These are phyloP conservation scores for Inonotus obliquus DNA, from an alignment of 1,284 basidiomycete species.

Conservation along the genomic window DNA sequence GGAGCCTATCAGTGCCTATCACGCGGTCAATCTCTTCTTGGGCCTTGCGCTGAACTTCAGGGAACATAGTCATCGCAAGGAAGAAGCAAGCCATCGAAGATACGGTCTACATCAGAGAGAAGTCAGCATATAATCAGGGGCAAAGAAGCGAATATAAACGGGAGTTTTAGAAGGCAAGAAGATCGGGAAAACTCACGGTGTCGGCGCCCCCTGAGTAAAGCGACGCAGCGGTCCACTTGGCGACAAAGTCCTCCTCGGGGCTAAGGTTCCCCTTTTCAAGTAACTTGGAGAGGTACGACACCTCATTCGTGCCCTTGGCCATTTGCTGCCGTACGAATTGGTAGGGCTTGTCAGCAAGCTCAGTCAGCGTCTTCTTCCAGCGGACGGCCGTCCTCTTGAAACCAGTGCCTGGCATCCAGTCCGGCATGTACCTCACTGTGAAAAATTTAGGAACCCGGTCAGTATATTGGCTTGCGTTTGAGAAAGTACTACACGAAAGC, in stretches of 20 bases:
- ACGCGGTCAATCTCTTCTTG: constrained; percentile 28
- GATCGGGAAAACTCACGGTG: constrained; percentile 23
- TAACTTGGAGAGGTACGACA: constrained; percentile 35
- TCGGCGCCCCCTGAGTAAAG: constrained; percentile 31
- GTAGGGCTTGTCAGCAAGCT: constrained; percentile 35
- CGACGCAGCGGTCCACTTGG: constrained; percentile 36
- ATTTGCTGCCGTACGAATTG: constrained; percentile 37
- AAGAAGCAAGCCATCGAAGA: constrained; percentile 22
- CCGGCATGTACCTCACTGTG: constrained; percentile 39
- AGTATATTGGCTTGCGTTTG: neutral
- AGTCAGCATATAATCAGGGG: neutral
- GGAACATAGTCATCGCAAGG: constrained; percentile 27
- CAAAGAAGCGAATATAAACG: neutral
- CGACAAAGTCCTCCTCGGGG: constrained; percentile 30
- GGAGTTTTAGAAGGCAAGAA: neutral
- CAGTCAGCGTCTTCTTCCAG: constrained; percentile 30
- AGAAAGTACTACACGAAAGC: constrained; percentile 7
- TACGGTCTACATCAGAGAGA: constrained; percentile 13
- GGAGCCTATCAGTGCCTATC: constrained; percentile 23
- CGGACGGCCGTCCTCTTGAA: constrained; percentile 38
- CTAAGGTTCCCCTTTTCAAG: constrained; percentile 30
- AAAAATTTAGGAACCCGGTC: neutral
- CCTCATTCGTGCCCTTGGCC: constrained; percentile 34
- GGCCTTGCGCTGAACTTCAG: constrained; percentile 23
- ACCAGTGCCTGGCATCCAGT: constrained; percentile 45